Conservation (phyloP, 108 stramenopile genomes). For the Nitzschia sp. region DNA sequence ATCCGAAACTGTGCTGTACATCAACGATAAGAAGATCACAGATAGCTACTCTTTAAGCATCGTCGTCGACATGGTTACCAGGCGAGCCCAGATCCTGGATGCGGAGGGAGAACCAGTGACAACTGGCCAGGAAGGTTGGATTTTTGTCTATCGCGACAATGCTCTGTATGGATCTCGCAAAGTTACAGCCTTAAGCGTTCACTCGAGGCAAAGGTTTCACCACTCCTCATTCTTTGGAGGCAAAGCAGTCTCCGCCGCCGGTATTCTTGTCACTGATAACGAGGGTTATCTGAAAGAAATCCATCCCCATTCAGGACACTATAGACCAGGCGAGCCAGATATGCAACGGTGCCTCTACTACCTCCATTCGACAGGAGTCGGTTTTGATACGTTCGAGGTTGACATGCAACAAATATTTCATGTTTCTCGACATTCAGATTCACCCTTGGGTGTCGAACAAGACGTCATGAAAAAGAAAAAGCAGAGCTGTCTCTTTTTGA, state of each 20-base stretch:
- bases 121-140: slow-evolving; percentile 86
- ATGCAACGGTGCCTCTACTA: slow-evolving; percentile 77
- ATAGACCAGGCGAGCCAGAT: slow-evolving; percentile 67
- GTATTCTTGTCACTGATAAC: slow-evolving; percentile 60
- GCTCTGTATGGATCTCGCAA: slow-evolving; percentile 81
- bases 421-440: slow-evolving; percentile 57
- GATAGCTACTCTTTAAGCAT: slow-evolving; percentile 54
- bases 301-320: slow-evolving; percentile 78
- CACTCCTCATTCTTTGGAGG: slow-evolving; percentile 90
- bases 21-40: slow-evolving; percentile 59
- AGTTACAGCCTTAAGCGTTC: slow-evolving; percentile 50
- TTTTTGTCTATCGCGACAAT: slow-evolving; percentile 82
- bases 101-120: slow-evolving; percentile 43
- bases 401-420: slow-evolving; percentile 89
- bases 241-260: slow-evolving; percentile 69
- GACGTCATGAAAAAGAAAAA: slow-evolving; percentile 58
- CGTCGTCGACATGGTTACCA: slow-evolving; percentile 32
- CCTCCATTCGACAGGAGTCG: slow-evolving; percentile 65
- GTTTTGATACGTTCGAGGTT: slow-evolving; percentile 72
- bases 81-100: slow-evolving; percentile 48
- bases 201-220: slow-evolving; percentile 75
- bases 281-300: slow-evolving; percentile 48
- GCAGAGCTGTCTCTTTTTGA: slow-evolving; percentile 55
- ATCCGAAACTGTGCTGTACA: slow-evolving; percentile 75
- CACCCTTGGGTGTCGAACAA: background rate